These are phyloP conservation scores for Sherardia arvensis DNA, from an alignment of 257 asterid genomes.

Conservation along the genomic window DNA sequence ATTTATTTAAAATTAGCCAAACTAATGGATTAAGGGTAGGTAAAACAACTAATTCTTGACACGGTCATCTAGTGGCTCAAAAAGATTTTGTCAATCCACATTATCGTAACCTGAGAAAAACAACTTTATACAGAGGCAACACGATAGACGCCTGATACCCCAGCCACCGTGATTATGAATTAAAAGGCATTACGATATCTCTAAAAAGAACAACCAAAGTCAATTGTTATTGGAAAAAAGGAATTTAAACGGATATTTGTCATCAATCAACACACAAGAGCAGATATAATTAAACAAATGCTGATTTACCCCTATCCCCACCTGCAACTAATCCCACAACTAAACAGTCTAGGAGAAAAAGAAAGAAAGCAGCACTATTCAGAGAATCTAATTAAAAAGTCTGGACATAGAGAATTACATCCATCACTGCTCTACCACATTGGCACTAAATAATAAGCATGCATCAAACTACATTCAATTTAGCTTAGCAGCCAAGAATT, in stretches of 20 bases:
- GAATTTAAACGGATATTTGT: background rate
- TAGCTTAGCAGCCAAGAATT: background rate
- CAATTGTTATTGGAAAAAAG: background rate
- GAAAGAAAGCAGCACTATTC: background rate
- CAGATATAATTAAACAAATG: background rate
- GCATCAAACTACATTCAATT: background rate
- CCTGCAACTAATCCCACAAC: no score
- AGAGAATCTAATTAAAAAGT: background rate
- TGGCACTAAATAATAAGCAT: background rate
- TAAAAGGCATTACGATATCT: background rate
- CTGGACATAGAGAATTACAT: background rate
- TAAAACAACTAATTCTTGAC: background rate
- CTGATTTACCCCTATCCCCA: no score
- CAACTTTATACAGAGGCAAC: background rate
- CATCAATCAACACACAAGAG: background rate
- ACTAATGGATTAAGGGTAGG: background rate
- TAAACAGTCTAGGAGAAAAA: no score
- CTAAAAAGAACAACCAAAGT: background rate
- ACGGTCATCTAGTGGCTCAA: background rate
- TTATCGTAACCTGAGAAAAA: background rate
- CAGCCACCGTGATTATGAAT: background rate
- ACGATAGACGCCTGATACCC: background rate
- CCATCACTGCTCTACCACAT: background rate
- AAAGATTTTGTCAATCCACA: conserved; percentile 2
- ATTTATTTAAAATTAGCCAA: background rate